phyloP scores from a whole-genome alignment of 2,329 filamentous ascomycete species.

The Verruconis gallopava region DNA sequence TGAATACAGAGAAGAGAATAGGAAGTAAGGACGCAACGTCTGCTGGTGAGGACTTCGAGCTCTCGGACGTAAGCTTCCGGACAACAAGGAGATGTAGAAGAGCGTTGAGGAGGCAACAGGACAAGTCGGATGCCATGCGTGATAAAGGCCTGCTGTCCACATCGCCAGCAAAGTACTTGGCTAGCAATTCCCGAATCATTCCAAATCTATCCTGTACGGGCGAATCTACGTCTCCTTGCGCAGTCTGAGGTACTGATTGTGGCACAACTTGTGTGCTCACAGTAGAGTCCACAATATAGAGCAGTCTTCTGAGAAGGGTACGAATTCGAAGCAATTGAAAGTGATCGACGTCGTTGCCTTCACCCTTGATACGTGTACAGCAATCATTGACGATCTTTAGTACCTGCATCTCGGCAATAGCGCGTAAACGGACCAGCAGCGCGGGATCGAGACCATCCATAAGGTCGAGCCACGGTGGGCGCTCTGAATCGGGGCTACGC shows the following conservation, averaged over 20 bases:
- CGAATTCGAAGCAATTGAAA: background rate
- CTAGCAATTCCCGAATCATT: slow-evolving; percentile 1
- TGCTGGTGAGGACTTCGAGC: slow-evolving; percentile 21
- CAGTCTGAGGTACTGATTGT: background rate
- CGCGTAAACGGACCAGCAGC: slow-evolving; percentile 16
- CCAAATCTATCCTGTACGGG: background rate
- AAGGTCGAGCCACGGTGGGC: slow-evolving; percentile 30
- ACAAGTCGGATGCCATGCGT: background rate
- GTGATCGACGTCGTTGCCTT: background rate
- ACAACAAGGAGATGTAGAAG: slow-evolving; percentile 29
- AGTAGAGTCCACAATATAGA: slow-evolving; percentile 6
- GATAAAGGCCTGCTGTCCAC: background rate
- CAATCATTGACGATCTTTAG: slow-evolving; percentile 18
- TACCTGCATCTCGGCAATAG: slow-evolving; percentile 22
- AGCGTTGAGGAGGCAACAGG: slow-evolving; percentile 14
- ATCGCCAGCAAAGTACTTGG: background rate
- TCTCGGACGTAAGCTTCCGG: slow-evolving; percentile 19
- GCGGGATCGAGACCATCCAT: slow-evolving; percentile 23
- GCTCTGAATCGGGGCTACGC: slow-evolving; percentile 26
- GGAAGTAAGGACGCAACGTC: slow-evolving; percentile 14
- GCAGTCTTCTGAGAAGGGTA: background rate
- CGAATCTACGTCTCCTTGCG: background rate
- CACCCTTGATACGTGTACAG: background rate
- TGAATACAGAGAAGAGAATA: slow-evolving; percentile 26
- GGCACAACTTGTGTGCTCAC: background rate